Evolutionary conservation across 257 asterid species (phyloP).

Genomic region (Jacaranda copaia): DNA sequence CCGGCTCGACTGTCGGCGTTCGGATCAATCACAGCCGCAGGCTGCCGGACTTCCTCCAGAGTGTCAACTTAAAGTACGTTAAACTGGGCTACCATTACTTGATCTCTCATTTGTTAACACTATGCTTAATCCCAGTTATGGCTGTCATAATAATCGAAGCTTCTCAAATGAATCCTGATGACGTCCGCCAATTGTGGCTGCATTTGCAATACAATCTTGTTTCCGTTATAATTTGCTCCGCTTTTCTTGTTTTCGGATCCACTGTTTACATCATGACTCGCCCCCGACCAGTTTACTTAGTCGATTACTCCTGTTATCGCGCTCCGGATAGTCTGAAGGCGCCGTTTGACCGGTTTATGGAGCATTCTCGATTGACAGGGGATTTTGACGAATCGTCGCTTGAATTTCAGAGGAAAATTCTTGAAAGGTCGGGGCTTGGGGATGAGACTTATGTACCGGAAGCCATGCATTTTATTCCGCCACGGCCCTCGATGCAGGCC

Average conservation of each 20-base stretch:
- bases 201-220: constrained; percentile 77
- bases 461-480: constrained; percentile 77
- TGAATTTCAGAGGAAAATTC: constrained; percentile 78
- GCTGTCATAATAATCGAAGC: constrained; percentile 59
- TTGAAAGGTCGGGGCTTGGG: constrained; percentile 80
- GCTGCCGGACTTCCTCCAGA: constrained; percentile 81
- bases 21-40: constrained; percentile 71
- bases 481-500: constrained; percentile 76
- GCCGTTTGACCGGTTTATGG: constrained; percentile 55
- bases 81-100: constrained; percentile 86
- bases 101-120: constrained; percentile 74
- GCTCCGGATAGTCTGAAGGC: constrained; percentile 63
- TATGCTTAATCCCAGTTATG: constrained; percentile 71
- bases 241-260: constrained; percentile 72
- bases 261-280: constrained; percentile 77
- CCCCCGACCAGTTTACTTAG: constrained; percentile 72
- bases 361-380: constrained; percentile 61
- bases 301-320: constrained; percentile 73
- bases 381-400: constrained; percentile 74
- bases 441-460: constrained; percentile 76
- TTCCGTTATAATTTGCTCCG: constrained; percentile 63
- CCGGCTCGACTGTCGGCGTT: constrained; percentile 52
- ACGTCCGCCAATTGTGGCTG: constrained; percentile 67
- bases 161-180: constrained; percentile 75
- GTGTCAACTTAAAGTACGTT: constrained; percentile 84